Evolutionary conservation across 306 rosid genomes (phyloP).

Genomic region (Dalbergia oliveri): DNA sequence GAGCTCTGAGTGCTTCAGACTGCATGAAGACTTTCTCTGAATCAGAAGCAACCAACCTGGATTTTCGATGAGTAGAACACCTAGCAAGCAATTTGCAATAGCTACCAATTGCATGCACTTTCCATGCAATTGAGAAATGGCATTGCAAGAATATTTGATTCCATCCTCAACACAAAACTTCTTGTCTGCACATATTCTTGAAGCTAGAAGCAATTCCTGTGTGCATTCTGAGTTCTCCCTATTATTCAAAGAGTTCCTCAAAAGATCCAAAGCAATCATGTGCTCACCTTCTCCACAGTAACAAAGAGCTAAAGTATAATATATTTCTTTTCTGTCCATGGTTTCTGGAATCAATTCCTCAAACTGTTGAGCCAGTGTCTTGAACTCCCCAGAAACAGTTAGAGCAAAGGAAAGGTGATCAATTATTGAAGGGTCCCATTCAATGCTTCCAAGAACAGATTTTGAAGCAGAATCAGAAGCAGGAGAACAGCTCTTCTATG

Average conservation of each 20-base stretch:
- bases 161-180: constrained; percentile 71
- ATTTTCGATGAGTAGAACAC: constrained; percentile 71
- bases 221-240: constrained; percentile 62
- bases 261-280: constrained; percentile 74
- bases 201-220: constrained; percentile 70
- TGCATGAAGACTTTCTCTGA: constrained; percentile 69
- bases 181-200: constrained; percentile 83
- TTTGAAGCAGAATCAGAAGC: constrained; percentile 70
- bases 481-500: constrained; percentile 89
- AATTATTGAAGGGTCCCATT: constrained; percentile 81
- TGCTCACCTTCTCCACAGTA: constrained; percentile 74
- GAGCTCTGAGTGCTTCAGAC: constrained; percentile 71
- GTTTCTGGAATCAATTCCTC: constrained; percentile 82
- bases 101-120: constrained; percentile 68
- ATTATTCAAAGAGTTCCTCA: constrained; percentile 70
- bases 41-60: constrained; percentile 67
- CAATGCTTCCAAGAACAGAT: constrained; percentile 56
- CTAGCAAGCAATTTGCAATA: constrained; percentile 73
- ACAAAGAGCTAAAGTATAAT: constrained; percentile 73
- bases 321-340: constrained; percentile 67
- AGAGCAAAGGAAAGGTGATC: constrained; percentile 89
- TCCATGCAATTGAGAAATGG: constrained; percentile 62
- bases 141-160: constrained; percentile 59
- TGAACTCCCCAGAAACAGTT: constrained; percentile 69
- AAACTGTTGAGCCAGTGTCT: constrained; percentile 68